phyloP scores from a whole-genome alignment of 345 rosid species.

The Eucalyptus polybractea region DNA sequence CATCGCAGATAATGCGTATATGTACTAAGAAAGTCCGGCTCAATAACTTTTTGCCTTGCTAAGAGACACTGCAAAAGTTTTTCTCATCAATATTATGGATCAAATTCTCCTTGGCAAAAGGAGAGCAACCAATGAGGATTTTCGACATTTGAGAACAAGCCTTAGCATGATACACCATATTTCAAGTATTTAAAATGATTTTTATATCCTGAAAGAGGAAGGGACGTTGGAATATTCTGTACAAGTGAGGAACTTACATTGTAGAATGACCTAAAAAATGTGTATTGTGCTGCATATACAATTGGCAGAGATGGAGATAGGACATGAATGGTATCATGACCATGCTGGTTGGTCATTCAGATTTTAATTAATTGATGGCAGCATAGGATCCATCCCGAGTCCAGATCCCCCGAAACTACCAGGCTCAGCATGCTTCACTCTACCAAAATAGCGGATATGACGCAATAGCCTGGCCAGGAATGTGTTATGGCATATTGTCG shows the following conservation, averaged over 20 bases:
- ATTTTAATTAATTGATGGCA: slow-evolving; percentile 58
- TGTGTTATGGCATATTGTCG: slow-evolving; percentile 90
- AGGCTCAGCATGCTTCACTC: slow-evolving; percentile 83
- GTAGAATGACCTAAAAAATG: background rate
- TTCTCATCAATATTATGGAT: background rate
- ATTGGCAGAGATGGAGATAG: background rate
- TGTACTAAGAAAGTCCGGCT: background rate
- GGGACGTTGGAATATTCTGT: background rate
- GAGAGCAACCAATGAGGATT: background rate
- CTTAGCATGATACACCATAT: background rate
- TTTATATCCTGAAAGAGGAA: background rate
- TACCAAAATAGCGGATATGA: slow-evolving; percentile 78
- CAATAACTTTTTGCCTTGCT: background rate
- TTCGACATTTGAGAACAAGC: background rate
- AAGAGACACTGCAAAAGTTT: background rate
- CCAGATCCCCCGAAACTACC: slow-evolving; percentile 76
- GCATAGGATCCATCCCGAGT: slow-evolving; percentile 82
- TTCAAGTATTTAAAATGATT: background rate
- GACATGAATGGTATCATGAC: background rate
- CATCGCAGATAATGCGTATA: background rate
- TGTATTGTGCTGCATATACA: background rate
- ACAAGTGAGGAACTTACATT: background rate
- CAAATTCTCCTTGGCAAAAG: background rate
- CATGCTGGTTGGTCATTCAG: background rate
- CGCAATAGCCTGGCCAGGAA: slow-evolving; percentile 83